phyloP scores from a whole-genome alignment of 495 filamentous ascomycete species.

The Tuber melanosporum region DNA sequence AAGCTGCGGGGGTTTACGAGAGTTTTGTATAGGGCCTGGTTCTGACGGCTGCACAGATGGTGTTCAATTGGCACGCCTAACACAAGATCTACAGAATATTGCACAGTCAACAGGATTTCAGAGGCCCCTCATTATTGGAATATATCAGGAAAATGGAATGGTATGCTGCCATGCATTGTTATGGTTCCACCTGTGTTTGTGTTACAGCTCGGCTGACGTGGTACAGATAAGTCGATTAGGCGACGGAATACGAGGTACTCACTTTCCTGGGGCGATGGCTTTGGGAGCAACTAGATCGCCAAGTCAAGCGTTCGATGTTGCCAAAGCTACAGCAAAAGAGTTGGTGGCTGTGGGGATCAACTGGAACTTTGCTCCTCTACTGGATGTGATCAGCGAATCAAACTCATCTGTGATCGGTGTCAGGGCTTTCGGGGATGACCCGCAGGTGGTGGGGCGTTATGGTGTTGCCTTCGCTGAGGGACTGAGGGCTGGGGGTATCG shows the following conservation, averaged over 20 bases:
- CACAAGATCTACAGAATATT: constrained; percentile 42
- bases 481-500: constrained; percentile 40
- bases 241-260: constrained; percentile 41
- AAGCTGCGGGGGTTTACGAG: neutral
- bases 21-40: neutral
- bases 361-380: constrained; percentile 43
- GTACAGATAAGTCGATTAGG: constrained; percentile 42
- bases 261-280: constrained; percentile 43
- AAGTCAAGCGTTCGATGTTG: constrained; percentile 42
- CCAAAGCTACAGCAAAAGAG: constrained; percentile 42
- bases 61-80: constrained; percentile 40
- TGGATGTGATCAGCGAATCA: constrained; percentile 41
- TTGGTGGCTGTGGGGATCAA: constrained; percentile 42
- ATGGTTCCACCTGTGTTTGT: constrained; percentile 11
- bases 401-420: constrained; percentile 34
- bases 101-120: constrained; percentile 41
- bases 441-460: constrained; percentile 39
- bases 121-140: constrained; percentile 43
- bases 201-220: constrained; percentile 26
- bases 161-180: constrained; percentile 26
- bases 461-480: constrained; percentile 43
- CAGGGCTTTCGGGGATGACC: constrained; percentile 42
- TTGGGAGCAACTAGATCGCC: constrained; percentile 42
- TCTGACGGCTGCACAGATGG: constrained; percentile 32
- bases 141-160: constrained; percentile 45